Percentiles rank a stretch among this genome's conserved stretches.
phyloP scores from a whole-genome alignment of 345 rosid species.

The Lepidium aucheri region DNA sequence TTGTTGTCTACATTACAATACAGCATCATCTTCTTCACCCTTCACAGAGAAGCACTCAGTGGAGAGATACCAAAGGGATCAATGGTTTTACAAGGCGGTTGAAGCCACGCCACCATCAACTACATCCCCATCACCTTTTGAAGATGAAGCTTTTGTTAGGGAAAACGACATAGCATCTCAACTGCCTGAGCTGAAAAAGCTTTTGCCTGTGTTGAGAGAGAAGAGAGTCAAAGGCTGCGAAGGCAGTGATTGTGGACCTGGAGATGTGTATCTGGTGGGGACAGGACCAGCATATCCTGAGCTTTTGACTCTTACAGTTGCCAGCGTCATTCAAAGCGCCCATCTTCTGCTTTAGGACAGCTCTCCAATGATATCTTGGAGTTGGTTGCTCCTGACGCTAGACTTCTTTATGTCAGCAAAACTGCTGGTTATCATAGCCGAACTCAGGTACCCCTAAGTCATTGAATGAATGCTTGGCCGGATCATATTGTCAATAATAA shows the following conservation, averaged over 20 bases:
- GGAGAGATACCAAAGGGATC: slow-evolving; percentile 57
- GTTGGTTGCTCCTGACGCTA: slow-evolving; percentile 50
- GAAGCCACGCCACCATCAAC: background rate
- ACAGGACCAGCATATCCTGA: slow-evolving; percentile 51
- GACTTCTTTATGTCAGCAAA: slow-evolving; percentile 88
- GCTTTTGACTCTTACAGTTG: slow-evolving; percentile 78
- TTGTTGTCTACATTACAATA: slow-evolving; percentile 29
- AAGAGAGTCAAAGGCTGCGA: slow-evolving; percentile 25
- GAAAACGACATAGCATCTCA: slow-evolving; percentile 73
- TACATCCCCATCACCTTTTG: slow-evolving; percentile 10
- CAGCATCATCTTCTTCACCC: slow-evolving; percentile 39
- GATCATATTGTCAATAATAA: background rate
- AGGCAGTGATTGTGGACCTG: slow-evolving; percentile 47
- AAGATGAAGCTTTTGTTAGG: slow-evolving; percentile 38
- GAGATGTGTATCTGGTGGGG: slow-evolving; percentile 83
- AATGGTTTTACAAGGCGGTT: slow-evolving; percentile 44
- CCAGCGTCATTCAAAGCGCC: slow-evolving; percentile 63
- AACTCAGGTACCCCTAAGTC: slow-evolving; percentile 56
- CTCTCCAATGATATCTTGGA: slow-evolving; percentile 80
- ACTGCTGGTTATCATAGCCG: slow-evolving; percentile 98
- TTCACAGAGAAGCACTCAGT: slow-evolving; percentile 64
- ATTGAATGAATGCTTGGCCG: background rate
- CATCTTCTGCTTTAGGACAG: slow-evolving; percentile 88
- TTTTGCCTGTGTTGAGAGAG: slow-evolving; percentile 44
- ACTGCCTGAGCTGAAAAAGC: slow-evolving; percentile 83